Evolutionary conservation across 2,329 filamentous ascomycete species (phyloP), one percentile per base, ranked within the genome.

Genomic region (Diaporthe caulivora): DNA sequence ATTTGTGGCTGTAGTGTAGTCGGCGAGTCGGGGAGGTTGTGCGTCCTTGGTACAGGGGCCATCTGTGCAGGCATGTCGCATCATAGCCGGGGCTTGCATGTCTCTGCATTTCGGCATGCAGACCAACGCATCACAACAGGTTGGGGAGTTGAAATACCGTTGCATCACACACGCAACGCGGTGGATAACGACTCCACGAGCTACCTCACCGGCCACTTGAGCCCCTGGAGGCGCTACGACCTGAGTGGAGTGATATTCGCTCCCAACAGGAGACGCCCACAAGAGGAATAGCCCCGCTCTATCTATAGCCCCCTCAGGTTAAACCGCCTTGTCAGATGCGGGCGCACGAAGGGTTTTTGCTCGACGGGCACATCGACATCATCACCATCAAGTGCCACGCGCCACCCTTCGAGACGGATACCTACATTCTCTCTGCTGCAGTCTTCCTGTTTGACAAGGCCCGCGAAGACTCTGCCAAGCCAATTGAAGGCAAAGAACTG

Each of bases 11-110:
- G 69, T 55, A 47, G 47, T 74, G 47, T 73, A 69, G 72, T 73
- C 72, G 72, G 72, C 72, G 72, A 73, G 55, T 73, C 72, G 72
- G 72, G 72, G 57, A 73, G 37, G 65, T 73, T 54, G 72, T 73
- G 67, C 17, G 26, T 34, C 55, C n/a, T 68, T 40, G 60, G 57
- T 42, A 53, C 37, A 65, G 21, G 40, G 68, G 53, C 49, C 29
- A 44, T 68, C 49, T 37, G 58, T 53, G 62, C 47, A 53, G 15
- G 31, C 62, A 51, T 67, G 47, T 67, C 62, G 47, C 62, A 65
- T 65, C 62, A 65, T 26, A 51, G 31, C 42, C 54, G 55, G 55
- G 68, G 57, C 68, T 42, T 58, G 68, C 68, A 55, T 49, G 65
- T 55, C 54, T 64, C 49, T 73, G 44, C 44, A 60, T 37, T 62